Evolutionary conservation across 257 asterid genomes (phyloP).

Genomic region (Jacaranda mimosifolia): DNA sequence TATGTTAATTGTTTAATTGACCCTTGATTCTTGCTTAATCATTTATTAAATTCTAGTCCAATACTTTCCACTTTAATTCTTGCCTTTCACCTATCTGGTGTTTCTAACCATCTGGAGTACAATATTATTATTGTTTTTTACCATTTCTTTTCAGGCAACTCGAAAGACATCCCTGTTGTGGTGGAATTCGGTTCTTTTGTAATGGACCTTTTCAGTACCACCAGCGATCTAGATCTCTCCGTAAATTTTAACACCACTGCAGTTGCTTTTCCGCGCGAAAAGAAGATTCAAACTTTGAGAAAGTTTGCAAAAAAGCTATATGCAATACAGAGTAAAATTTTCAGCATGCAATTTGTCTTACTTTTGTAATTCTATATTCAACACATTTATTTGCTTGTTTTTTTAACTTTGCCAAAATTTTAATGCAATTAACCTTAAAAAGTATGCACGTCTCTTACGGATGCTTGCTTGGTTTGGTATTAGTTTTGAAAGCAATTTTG

Average conservation of each 20-base stretch:
- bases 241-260: constrained; percentile 62
- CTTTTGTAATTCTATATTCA: not conserved
- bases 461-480: constrained; percentile 11
- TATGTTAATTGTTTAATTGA: constrained; percentile 10
- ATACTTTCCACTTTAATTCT: constrained; percentile 20
- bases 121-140: constrained; percentile 6
- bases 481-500: not conserved
- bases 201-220: constrained; percentile 81
- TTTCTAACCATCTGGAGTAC: constrained; percentile 16
- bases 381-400: constrained; percentile 23
- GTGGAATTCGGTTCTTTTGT: constrained; percentile 93
- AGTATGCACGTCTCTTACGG: not conserved
- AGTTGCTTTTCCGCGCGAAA: constrained; percentile 63
- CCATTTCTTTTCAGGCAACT: constrained; percentile 53
- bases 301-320: constrained; percentile 80
- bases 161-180: constrained; percentile 66
- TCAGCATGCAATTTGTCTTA: constrained; percentile 21
- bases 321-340: constrained; percentile 71
- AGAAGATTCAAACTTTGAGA: constrained; percentile 78
- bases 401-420: not conserved
- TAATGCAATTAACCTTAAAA: constrained; percentile 2
- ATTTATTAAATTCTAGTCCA: not conserved
- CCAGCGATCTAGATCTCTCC: constrained; percentile 90
- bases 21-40: not conserved
- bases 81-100: constrained; percentile 7